Conservation (phyloP, 306 rosid species). For the Cucurbita pepo region DNA sequence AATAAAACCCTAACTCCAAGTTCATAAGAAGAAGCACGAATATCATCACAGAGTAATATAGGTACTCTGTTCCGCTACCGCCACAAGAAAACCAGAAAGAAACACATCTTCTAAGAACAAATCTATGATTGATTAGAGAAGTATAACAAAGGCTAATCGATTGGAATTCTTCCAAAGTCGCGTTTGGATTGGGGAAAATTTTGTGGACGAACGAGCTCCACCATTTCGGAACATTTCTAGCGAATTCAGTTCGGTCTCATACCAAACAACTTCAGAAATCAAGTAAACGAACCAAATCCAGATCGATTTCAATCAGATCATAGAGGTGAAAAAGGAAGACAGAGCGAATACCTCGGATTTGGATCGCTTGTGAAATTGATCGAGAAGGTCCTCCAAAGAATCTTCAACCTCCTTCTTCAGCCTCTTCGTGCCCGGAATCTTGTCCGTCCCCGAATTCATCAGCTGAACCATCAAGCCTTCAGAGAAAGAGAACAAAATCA, state of each 20-base stretch:
- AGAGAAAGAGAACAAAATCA: neutral
- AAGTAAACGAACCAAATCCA: neutral
- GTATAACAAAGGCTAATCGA: neutral
- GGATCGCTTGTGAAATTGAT: conserved; percentile 46
- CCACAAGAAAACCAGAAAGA: neutral
- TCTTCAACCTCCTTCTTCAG: conserved; percentile 72
- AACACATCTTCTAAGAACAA: neutral
- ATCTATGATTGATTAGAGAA: neutral
- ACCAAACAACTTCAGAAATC: neutral
- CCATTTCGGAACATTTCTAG: neutral
- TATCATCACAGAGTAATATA: neutral
- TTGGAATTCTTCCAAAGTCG: neutral
- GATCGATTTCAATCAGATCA: neutral
- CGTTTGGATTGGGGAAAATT: neutral
- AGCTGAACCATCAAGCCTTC: conserved; percentile 32
- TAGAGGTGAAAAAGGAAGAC: neutral
- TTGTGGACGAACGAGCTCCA: neutral
- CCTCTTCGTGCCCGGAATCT: conserved; percentile 21
- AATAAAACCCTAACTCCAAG: neutral
- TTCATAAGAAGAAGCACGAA: neutral
- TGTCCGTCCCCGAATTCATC: conserved; percentile 37
- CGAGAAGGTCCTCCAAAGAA: conserved; percentile 34
- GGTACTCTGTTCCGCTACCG: neutral
- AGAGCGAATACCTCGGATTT: conserved; percentile 34
- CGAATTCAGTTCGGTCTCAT: neutral